phyloP scores from a whole-genome alignment of 805 yeast genomes.

The Kodamaea kaohsiungensis region DNA sequence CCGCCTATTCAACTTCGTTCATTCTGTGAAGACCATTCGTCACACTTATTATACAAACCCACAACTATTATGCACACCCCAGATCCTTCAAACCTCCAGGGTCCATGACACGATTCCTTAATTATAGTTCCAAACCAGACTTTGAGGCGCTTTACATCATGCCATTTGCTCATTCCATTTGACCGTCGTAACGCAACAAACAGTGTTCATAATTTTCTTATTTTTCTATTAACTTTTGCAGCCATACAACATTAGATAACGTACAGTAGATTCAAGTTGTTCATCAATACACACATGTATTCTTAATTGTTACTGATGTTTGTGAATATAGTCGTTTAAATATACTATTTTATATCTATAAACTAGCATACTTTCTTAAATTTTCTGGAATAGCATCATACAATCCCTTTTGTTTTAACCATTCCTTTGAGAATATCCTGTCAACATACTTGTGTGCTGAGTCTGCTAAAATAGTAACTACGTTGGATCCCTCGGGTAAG shows the following conservation, averaged over 20 bases:
- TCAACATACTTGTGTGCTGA: conserved; percentile 89
- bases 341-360: conserved; percentile 8
- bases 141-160: background rate
- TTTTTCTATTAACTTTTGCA: background rate
- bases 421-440: conserved; percentile 70
- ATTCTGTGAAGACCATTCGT: background rate
- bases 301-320: too few relatives aligned
- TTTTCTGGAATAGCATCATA: conserved; percentile 67
- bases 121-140: background rate
- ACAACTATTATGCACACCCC: background rate
- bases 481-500: conserved; percentile 76
- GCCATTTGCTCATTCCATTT: background rate
- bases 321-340: too few relatives aligned
- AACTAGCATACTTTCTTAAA: conserved; percentile 62
- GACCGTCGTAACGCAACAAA: background rate
- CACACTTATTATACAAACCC: background rate
- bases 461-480: conserved; percentile 88
- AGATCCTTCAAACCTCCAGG: background rate
- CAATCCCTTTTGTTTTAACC: conserved; percentile 73
- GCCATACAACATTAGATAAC: background rate
- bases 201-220: background rate
- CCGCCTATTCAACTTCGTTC: background rate
- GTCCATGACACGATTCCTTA: background rate
- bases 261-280: too few relatives aligned
- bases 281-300: too few relatives aligned